Base-by-base conservation (phyloP, 2,329 filamentous ascomycete species). In the Bipolaris cookei region DNA sequence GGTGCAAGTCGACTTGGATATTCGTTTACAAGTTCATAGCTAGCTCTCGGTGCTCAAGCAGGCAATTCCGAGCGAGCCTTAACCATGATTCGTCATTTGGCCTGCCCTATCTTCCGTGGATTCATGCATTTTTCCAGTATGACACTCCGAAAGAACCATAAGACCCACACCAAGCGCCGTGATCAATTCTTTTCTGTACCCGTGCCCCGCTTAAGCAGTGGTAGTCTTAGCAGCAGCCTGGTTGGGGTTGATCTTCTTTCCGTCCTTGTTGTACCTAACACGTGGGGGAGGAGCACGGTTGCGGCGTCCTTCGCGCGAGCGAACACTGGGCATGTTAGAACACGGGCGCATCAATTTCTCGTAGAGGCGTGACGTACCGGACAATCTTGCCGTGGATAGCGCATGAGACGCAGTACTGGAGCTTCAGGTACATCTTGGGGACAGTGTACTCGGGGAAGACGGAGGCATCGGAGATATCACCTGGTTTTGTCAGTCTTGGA, bases 391-490 rank as follows among this genome's bases (percentile, higher is more conserved):
- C 95, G 88, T 99, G 95, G 74, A 99, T 99, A 79, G 95, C 95
- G 85, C 95, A 99, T 83, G 94, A 98, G 80, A 99, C 95, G 83
- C 95, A 99, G 92, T 99, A 99, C 87, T 99, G 95, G 82, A 99
- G 90, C 90, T 99, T 99, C 85, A 99, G 87, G 91, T 99, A 99
- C 96, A 99, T 99, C 91, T 99, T 99, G 84, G 95, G 95, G 79
- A 99, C 94, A 75, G 92, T 93, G 88, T 99, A 99, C 86, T 99
- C 95, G 78, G 90, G 83, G 85, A 98, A 99, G 83, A 99, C 95
- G 78, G 95, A 98, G 79, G 96, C 95, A 82, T 99, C 95, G 72
- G 93, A 97, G 86, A 99, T 99, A 92, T 99, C 95, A 92, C 95
- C 95, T 98, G 78, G 57, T 21, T 30, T 47, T 59, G 64, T 75